phyloP scores from a whole-genome alignment of 495 filamentous ascomycete species.

The Elasticomyces elasticus region DNA sequence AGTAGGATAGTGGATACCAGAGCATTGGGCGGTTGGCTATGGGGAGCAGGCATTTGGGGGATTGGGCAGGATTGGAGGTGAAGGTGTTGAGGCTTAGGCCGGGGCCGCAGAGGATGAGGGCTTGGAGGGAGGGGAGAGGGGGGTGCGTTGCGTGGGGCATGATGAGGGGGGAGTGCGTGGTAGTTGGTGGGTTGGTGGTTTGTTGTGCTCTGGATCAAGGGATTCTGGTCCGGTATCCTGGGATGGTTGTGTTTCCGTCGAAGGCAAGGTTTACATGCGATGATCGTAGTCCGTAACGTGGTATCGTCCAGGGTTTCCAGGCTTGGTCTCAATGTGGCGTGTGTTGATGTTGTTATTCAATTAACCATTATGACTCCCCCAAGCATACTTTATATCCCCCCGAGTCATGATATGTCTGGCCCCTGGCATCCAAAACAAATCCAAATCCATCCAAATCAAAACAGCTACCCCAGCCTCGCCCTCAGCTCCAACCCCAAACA shows the following conservation, averaged over 20 bases:
- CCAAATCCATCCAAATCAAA: no score
- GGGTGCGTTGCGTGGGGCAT: conserved; percentile 69
- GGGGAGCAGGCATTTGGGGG: conserved; percentile 81
- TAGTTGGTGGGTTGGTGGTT: not conserved
- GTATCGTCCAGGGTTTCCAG: no score
- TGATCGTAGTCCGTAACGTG: no score
- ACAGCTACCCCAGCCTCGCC: not conserved
- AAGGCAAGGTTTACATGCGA: no score
- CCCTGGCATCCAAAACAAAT: no score
- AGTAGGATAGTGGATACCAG: conserved; percentile 88
- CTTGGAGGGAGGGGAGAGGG: conserved; percentile 68
- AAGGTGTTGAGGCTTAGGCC: conserved; percentile 87
- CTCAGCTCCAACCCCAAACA: not conserved
- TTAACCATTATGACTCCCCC: no score
- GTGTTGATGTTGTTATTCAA: no score
- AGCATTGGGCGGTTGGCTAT: conserved; percentile 95
- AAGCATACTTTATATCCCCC: no score
- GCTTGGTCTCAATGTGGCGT: no score
- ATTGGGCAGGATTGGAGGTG: conserved; percentile 77
- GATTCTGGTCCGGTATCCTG: not conserved
- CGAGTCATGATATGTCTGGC: no score
- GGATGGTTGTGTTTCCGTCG: not conserved
- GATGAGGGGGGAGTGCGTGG: not conserved
- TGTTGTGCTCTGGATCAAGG: no score
- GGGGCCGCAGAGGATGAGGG: conserved; percentile 84